phyloP scores from a whole-genome alignment of 2,329 filamentous ascomycete species.

The Fusarium dimerum region DNA sequence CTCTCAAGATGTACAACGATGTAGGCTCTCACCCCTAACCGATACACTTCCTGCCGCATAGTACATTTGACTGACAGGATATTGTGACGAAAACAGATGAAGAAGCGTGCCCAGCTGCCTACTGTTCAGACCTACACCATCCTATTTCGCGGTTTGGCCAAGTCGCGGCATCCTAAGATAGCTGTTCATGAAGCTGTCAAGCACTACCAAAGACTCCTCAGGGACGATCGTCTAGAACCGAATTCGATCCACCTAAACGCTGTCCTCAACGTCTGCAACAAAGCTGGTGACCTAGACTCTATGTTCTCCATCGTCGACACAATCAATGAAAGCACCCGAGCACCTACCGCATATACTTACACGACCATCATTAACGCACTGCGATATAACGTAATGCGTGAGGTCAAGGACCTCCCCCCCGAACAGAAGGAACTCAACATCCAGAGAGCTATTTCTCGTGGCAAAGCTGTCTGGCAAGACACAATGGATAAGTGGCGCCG shows the following conservation, averaged over 20 bases:
- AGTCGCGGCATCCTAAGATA: conserved; percentile 56
- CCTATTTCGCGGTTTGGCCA: conserved; percentile 73
- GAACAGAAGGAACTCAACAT: conserved; percentile 37
- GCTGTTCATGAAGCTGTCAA: conserved; percentile 69
- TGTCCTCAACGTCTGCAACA: conserved; percentile 77
- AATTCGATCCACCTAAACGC: conserved; percentile 87
- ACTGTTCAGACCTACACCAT: conserved; percentile 83
- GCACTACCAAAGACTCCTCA: conserved; percentile 75
- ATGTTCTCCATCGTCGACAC: conserved; percentile 77
- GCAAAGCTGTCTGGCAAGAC: conserved; percentile 78
- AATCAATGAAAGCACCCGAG: conserved; percentile 63
- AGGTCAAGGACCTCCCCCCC: conserved; percentile 26
- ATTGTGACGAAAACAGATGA: conserved; percentile 66
- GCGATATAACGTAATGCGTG: conserved; percentile 38
- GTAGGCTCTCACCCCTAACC: conserved; percentile 43
- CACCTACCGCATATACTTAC: conserved; percentile 73
- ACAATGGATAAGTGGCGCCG: conserved; percentile 73
- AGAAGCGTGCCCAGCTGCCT: conserved; percentile 81
- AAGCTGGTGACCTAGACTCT: conserved; percentile 73
- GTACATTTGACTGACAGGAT: conserved; percentile 1
- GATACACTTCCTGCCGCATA: background rate
- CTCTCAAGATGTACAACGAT: conserved; percentile 87
- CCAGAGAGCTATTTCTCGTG: conserved; percentile 60
- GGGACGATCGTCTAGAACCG: conserved; percentile 64
- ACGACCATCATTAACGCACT: conserved; percentile 82